Conservation (phyloP, 306 rosid genomes). For the Cucumis hystrix region DNA sequence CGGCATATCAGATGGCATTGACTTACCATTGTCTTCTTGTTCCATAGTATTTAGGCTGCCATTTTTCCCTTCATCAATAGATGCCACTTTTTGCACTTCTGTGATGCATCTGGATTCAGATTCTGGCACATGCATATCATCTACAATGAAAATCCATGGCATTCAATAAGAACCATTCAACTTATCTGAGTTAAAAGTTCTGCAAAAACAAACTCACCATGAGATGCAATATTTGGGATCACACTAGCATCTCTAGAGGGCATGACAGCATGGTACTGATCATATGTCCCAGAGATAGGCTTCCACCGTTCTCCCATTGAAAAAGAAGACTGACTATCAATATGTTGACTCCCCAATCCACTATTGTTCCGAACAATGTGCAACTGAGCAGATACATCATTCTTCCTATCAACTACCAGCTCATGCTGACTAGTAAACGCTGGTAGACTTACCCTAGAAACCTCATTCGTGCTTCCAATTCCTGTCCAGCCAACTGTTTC, state of each 20-base stretch:
- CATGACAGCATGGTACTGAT: constrained; percentile 31
- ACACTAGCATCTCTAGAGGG: constrained; percentile 38
- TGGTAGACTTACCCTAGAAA: constrained; percentile 43
- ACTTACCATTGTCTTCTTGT: constrained; percentile 37
- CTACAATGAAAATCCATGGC: constrained; percentile 13
- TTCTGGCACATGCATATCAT: constrained; percentile 18
- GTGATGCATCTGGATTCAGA: constrained; percentile 13
- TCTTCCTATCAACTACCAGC: constrained; percentile 50
- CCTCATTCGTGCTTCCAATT: constrained; percentile 38
- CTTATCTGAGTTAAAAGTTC: constrained; percentile 2
- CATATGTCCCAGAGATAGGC: constrained; percentile 43
- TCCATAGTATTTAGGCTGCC: constrained; percentile 28
- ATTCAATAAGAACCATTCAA: constrained; percentile 1
- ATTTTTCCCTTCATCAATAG: constrained; percentile 18
- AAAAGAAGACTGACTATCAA: constrained; percentile 36
- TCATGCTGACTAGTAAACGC: constrained; percentile 48
- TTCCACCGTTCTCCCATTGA: constrained; percentile 70
- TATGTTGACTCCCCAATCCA: constrained; percentile 35
- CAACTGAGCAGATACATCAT: constrained; percentile 38
- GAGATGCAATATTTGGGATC: constrained; percentile 37
- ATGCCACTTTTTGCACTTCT: constrained; percentile 14
- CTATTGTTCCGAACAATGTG: constrained; percentile 30
- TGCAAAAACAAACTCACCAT: constrained; percentile 33
- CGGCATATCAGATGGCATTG: constrained; percentile 29
- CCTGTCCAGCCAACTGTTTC: constrained; percentile 46